Base-by-base conservation (phyloP, 495 filamentous ascomycete genomes). In the Tuber borchii region DNA sequence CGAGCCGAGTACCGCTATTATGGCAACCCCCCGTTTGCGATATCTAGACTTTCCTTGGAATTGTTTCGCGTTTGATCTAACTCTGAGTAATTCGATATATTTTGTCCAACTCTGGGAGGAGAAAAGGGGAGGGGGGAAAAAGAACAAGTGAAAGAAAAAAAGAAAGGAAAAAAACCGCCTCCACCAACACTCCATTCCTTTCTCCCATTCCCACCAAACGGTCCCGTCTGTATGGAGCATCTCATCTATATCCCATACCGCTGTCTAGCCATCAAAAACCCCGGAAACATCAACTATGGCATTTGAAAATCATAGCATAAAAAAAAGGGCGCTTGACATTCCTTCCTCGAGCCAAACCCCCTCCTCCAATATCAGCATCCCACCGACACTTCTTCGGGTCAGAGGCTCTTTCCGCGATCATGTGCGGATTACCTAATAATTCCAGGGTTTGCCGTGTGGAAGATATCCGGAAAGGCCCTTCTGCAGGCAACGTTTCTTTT, bases 401-500 rank as follows among this genome's bases (percentile, higher is more conserved):
- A 17, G 22, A 22, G 48, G 4, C 3, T 56, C 2, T 56, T 6
- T 56, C n/a, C n/a, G 51, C n/a, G 51, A 26, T 61, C 51, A n/a
- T 8, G 51, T 26, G n/a, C 4, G 12, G 51, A 31, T 61, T 26
- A 61, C 51, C 10, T 26, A 31, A 61, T 14, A 20, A 14, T 31
- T 9, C 48, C 1, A 31, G n/a, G 26, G 14, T 61, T 31, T 16
- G n/a, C n/a, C 8, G 51, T 61, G 51, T 61, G n/a, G n/a, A 61
- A 61, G n/a, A n/a, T 31, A 31, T 61, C 51, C 51, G 10, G 51
- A 61, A 61, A n/a, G 22, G 51, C n/a, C n/a, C n/a, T 61, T 61
- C n/a, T 61, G 51, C 51, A 61, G 26, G 51, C 10, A 61, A 31
- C 51, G n/a, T 61, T 61, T 61, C 51, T 61, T 61, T 61, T 61